Percentiles rank a stretch among this genome's conserved stretches.
phyloP scores from a whole-genome alignment of 371 early-diverging fungal genomes.

The Chytridiales sp. region DNA sequence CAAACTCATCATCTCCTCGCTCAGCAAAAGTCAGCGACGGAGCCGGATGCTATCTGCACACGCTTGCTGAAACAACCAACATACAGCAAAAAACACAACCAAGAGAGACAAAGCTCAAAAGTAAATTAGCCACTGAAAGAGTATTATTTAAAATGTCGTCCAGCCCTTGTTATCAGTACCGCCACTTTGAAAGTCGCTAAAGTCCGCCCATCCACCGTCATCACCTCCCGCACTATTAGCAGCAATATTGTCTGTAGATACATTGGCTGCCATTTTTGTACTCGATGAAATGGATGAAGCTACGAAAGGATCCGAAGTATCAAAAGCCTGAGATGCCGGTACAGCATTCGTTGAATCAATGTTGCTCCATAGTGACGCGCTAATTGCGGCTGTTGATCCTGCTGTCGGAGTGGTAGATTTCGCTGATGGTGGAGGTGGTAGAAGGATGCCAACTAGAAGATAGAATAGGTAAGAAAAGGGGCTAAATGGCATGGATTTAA shows the following conservation, averaged over 20 bases:
- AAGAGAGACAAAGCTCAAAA: too few species aligned
- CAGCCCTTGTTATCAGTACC: constrained; percentile 11
- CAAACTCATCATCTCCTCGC: too few species aligned
- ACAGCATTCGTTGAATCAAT: background rate
- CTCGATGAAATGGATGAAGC: background rate
- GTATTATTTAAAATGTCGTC: constrained; percentile 23
- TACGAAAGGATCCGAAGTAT: constrained; percentile 20
- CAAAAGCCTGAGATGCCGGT: too few species aligned
- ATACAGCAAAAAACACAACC: too few species aligned
- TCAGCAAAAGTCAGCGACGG: too few species aligned
- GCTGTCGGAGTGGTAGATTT: background rate
- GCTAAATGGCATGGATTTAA: too few species aligned
- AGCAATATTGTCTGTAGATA: too few species aligned
- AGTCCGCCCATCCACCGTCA: constrained; percentile 29
- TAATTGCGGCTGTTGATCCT: constrained; percentile 1
- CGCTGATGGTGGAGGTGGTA: constrained; percentile 20
- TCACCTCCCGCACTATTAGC: too few species aligned
- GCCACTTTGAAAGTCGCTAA: constrained; percentile 19
- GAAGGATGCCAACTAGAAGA: constrained; percentile 12
- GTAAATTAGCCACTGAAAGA: too few species aligned
- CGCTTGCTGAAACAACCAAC: too few species aligned
- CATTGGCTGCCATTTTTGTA: background rate
- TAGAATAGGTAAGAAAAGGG: background rate
- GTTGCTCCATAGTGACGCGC: background rate
- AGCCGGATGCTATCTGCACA: too few species aligned